Conservation (phyloP, 1,139 yeast species). For the Sugiyamaella xylanicola region DNA sequence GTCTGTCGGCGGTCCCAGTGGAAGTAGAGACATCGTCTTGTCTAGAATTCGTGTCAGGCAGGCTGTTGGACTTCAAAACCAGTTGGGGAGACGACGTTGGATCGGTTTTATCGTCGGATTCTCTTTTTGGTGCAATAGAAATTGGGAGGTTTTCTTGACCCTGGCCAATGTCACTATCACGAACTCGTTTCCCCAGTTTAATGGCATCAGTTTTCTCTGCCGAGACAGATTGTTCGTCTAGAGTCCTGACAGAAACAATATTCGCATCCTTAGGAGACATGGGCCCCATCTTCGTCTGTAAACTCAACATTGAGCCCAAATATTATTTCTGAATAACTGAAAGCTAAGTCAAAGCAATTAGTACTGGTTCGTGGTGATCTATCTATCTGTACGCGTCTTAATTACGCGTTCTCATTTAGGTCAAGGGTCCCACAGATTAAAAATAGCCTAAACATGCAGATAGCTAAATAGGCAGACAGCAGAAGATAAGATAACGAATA, state of each 20-base stretch:
- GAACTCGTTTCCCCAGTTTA: constrained; percentile 5
- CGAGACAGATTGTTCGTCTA: neutral
- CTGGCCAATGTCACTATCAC: constrained; percentile 3
- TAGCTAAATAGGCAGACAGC: too few species aligned
- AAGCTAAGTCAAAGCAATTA: neutral
- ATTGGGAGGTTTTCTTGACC: neutral
- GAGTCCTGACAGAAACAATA: neutral
- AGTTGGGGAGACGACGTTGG: neutral
- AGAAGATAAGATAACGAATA: neutral
- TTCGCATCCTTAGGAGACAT: constrained; percentile 10
- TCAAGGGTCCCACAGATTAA: constrained; percentile 2
- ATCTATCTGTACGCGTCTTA: constrained; percentile 2
- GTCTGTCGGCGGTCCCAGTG: too few species aligned
- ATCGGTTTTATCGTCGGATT: neutral
- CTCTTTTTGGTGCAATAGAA: neutral
- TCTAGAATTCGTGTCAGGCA: too few species aligned
- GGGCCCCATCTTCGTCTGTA: neutral
- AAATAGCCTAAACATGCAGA: too few species aligned
- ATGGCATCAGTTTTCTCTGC: neutral
- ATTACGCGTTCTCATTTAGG: constrained; percentile 4
- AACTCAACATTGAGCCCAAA: neutral
- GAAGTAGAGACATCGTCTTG: too few species aligned
- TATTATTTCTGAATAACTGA: neutral
- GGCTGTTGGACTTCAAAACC: too few species aligned
- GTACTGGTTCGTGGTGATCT: neutral